Evolutionary conservation across 2,329 filamentous ascomycete genomes (phyloP), one percentile per base, ranked within the genome.

Genomic region (Fusarium gaditjirri): DNA sequence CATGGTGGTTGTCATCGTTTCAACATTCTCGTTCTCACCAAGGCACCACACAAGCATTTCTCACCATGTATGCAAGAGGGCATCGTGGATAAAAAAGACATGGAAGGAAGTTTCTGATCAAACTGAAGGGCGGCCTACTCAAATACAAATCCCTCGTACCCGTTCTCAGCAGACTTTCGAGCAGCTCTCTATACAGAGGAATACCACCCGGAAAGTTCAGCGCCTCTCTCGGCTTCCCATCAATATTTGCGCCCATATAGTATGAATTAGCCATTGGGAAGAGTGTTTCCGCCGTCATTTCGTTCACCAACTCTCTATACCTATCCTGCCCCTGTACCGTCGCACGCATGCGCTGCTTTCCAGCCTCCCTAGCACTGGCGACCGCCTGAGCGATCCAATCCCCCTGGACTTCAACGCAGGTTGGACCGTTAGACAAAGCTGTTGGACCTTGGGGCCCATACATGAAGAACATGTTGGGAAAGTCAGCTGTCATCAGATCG

Each of bases 401-500:
- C 13, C 9, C 27, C 17, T 55, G 8, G 6, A 17, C 31, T 16
- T 55, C 52, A 29, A 43, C 16, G 31, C 14, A 39, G 9, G n/a
- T 7, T 43, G 38, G 38, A 1, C 52, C 16, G 4, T n/a, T 43
- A 2, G 38, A 39, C 12, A 23, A 55, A 33, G 27, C 14, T 6
- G 19, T 31, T 5, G n/a, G 38, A 19, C 9, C 19, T 14, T 41
- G 33, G 3, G 25, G 49, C 2, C 49, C 43, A 29, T 50, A 55
- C 27, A 61, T 64, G 35, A 38, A 46, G 16, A 68, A 39, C 25
- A 68, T 47, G 9, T 57, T 47, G 6, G 58, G 47, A 12, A 68
- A 56, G 17, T 41, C 44, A 0, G 54, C 54, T 14, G 42, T 44
- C 13, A 31, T 36, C 2, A 46, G 16, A 7, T 66, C 59, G 8